Evolutionary conservation across 2,329 filamentous ascomycete genomes (phyloP).

Genomic region (Penicillium aurantiogriseum): DNA sequence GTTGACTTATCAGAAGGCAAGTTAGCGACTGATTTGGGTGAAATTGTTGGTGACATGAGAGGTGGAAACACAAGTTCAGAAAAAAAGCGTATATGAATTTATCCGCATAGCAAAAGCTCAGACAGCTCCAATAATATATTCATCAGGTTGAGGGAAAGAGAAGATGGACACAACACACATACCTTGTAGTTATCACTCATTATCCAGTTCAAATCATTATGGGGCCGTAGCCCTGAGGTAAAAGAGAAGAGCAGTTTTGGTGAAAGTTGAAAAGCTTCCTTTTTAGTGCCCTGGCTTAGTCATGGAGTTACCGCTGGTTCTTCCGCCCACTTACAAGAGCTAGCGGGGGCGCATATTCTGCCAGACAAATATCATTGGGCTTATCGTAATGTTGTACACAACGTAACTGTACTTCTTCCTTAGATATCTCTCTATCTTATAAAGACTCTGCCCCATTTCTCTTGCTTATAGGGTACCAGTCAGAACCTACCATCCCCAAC

Average conservation of each 20-base stretch:
- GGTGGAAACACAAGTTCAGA: slow-evolving; percentile 22
- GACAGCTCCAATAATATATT: slow-evolving; percentile 76
- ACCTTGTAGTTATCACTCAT: slow-evolving; percentile 34
- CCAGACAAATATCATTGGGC: background rate
- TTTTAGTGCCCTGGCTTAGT: slow-evolving; percentile 24
- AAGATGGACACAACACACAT: slow-evolving; percentile 14
- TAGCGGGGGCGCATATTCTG: background rate
- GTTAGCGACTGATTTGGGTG: slow-evolving; percentile 26
- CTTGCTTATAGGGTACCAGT: background rate
- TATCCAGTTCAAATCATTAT: slow-evolving; percentile 22
- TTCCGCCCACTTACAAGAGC: background rate
- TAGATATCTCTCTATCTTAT: background rate
- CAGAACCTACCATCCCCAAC: background rate
- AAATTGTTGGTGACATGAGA: slow-evolving; percentile 2
- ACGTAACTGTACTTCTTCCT: background rate
- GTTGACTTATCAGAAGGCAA: slow-evolving; percentile 28
- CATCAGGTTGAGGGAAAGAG: slow-evolving; percentile 50
- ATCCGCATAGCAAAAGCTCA: slow-evolving; percentile 61
- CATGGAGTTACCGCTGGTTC: background rate
- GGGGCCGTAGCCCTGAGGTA: slow-evolving; percentile 35
- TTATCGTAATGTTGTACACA: background rate
- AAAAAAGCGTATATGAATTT: slow-evolving; percentile 55
- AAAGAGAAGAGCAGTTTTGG: slow-evolving; percentile 14
- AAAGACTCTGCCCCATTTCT: background rate
- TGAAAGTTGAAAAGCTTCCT: background rate